Conservation (phyloP, 2,329 filamentous ascomycete species). For the Fonsecaea multimorphosa region DNA sequence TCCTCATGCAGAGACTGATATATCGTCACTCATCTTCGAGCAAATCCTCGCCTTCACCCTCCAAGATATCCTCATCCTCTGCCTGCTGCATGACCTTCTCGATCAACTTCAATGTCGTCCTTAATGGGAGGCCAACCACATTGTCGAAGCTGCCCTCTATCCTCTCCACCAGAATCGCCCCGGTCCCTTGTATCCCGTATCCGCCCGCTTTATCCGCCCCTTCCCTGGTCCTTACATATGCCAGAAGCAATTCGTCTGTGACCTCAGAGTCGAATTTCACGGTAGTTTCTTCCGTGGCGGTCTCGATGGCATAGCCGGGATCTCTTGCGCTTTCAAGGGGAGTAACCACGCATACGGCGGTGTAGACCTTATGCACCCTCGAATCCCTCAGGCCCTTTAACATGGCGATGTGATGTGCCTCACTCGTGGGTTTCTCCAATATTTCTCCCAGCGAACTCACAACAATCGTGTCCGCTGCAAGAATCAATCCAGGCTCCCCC, state of each 20-base stretch:
- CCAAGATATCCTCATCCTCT: constrained; percentile 64
- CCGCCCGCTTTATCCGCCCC: constrained; percentile 96
- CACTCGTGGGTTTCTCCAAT: constrained; percentile 86
- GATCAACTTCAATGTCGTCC: constrained; percentile 77
- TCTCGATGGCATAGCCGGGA: constrained; percentile 84
- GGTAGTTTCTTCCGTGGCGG: constrained; percentile 84
- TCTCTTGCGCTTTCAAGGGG: constrained; percentile 79
- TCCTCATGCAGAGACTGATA: neutral
- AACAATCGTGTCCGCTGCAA: constrained; percentile 90
- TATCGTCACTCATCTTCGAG: constrained; percentile 45
- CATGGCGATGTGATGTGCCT: constrained; percentile 83
- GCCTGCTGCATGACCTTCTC: constrained; percentile 85
- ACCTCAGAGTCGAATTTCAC: constrained; percentile 81
- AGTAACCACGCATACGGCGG: constrained; percentile 80
- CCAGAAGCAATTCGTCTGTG: constrained; percentile 81
- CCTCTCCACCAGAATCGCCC: constrained; percentile 82
- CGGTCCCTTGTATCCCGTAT: constrained; percentile 90
- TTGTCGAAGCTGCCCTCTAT: constrained; percentile 93
- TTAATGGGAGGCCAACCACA: constrained; percentile 86
- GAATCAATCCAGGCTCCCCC: constrained; percentile 80
- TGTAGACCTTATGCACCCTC: constrained; percentile 79
- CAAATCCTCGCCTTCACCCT: constrained; percentile 48
- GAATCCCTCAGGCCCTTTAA: constrained; percentile 80
- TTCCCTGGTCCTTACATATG: constrained; percentile 74
- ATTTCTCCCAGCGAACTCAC: constrained; percentile 76